Percentiles rank a stretch among this genome's conserved stretches.
Conservation (phyloP, 345 rosid genomes). For the Eucalyptus globulus region DNA sequence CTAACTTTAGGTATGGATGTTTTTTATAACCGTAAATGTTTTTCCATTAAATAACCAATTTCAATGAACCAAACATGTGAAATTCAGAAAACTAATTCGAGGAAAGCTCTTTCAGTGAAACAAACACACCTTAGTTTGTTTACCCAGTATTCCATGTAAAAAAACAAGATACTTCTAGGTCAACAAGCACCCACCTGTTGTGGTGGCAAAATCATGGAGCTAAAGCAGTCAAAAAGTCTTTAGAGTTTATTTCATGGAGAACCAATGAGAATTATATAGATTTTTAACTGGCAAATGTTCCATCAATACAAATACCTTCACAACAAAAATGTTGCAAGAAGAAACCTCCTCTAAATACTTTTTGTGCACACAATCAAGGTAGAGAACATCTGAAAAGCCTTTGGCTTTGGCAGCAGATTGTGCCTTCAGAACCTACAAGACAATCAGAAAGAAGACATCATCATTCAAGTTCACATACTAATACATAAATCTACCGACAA, state of each 20-base stretch:
- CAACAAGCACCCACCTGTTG: neutral
- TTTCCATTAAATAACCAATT: neutral
- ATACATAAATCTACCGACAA: neutral
- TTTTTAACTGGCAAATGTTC: neutral
- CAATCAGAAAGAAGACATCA: neutral
- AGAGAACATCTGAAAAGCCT: constrained; percentile 89
- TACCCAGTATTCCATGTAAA: neutral
- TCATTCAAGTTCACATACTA: neutral
- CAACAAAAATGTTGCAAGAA: constrained; percentile 85
- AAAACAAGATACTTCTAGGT: neutral
- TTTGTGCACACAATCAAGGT: constrained; percentile 82
- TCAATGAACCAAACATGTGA: neutral
- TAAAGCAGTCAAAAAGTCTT: neutral
- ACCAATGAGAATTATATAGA: neutral
- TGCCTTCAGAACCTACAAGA: constrained; percentile 71
- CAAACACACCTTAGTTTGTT: neutral
- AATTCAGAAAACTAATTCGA: neutral
- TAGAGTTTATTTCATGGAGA: neutral
- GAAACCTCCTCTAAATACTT: constrained; percentile 88
- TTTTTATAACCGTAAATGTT: neutral
- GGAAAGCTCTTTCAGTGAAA: neutral
- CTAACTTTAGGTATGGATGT: neutral
- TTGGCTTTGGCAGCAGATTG: constrained; percentile 70
- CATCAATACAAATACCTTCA: constrained; percentile 33
- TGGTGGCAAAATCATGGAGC: neutral